A percentile compares a stretch with the other conserved stretches of the same genome.
phyloP scores from a whole-genome alignment of 257 asterid species.

The Solanum piurae region DNA sequence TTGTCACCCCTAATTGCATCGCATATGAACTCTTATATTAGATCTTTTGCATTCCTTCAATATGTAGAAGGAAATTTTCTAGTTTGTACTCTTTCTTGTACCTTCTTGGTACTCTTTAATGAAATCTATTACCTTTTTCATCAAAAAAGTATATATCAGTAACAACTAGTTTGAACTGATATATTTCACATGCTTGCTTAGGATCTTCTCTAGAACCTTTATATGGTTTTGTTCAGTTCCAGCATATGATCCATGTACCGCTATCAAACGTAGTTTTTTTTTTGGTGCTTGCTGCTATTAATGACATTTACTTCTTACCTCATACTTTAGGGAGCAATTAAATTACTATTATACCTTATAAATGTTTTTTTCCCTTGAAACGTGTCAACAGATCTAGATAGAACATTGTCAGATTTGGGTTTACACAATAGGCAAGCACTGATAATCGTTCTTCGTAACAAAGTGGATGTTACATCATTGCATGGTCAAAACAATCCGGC shows the following conservation, averaged over 20 bases:
- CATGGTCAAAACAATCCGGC: constrained; percentile 21
- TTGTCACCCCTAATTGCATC: neutral
- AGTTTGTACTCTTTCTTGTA: neutral
- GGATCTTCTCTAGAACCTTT: neutral
- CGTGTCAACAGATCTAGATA: constrained; percentile 43
- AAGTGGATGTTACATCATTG: constrained; percentile 22
- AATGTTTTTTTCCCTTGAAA: neutral
- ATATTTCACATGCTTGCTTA: neutral
- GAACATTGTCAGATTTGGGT: constrained; percentile 59
- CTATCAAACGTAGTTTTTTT: neutral
- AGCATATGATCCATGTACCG: neutral
- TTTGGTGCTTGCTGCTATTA: neutral
- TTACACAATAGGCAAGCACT: constrained; percentile 73
- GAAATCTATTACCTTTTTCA: neutral
- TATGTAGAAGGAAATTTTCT: neutral
- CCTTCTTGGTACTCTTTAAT: neutral
- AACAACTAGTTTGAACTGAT: neutral
- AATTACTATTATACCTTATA: neutral
- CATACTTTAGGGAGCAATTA: neutral
- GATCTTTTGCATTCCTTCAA: neutral
- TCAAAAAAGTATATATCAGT: neutral
- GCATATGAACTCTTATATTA: neutral
- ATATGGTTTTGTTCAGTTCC: neutral
- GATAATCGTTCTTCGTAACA: constrained; percentile 39
- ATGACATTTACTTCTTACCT: neutral